phyloP scores from a whole-genome alignment of 2,329 filamentous ascomycete genomes.

The Monosporascus sp. region DNA sequence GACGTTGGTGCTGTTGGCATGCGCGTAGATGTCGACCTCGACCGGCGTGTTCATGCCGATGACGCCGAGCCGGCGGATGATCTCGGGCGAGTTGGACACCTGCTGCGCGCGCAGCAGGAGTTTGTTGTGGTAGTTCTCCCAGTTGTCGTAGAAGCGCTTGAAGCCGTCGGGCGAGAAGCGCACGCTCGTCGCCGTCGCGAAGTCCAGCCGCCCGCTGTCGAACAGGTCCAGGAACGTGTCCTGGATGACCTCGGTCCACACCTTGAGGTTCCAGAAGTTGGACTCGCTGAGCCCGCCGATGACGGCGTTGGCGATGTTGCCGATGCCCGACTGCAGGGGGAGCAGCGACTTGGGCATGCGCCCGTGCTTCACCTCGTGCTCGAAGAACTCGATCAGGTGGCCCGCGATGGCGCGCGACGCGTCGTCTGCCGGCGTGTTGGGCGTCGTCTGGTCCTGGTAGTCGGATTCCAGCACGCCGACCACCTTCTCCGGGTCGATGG shows the following conservation, averaged over 20 bases:
- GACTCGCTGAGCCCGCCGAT: constrained; percentile 76
- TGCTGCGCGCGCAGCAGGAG: constrained; percentile 82
- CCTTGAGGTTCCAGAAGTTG: constrained; percentile 81
- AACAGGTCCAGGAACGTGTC: constrained; percentile 92
- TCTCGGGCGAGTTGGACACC: constrained; percentile 84
- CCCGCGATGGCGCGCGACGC: constrained; percentile 66
- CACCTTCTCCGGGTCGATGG: constrained; percentile 78
- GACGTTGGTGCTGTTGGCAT: constrained; percentile 86
- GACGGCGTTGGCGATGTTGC: constrained; percentile 90
- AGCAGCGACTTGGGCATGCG: constrained; percentile 72
- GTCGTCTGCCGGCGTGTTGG: constrained; percentile 73
- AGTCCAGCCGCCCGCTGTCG: constrained; percentile 81
- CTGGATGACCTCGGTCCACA: constrained; percentile 92
- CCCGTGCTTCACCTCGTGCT: constrained; percentile 76
- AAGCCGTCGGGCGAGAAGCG: constrained; percentile 89
- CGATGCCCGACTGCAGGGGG: constrained; percentile 81
- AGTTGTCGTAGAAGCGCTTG: constrained; percentile 83
- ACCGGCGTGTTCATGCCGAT: constrained; percentile 96
- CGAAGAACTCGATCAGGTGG: constrained; percentile 76
- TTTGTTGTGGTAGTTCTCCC: constrained; percentile 74
- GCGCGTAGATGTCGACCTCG: constrained; percentile 90
- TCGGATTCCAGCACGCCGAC: constrained; percentile 80
- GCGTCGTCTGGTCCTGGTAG: constrained; percentile 70
- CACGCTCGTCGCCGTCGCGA: constrained; percentile 83
- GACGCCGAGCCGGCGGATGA: constrained; percentile 79